Conservation (phyloP, 306 rosid species). For the Erythrophleum fordii region DNA sequence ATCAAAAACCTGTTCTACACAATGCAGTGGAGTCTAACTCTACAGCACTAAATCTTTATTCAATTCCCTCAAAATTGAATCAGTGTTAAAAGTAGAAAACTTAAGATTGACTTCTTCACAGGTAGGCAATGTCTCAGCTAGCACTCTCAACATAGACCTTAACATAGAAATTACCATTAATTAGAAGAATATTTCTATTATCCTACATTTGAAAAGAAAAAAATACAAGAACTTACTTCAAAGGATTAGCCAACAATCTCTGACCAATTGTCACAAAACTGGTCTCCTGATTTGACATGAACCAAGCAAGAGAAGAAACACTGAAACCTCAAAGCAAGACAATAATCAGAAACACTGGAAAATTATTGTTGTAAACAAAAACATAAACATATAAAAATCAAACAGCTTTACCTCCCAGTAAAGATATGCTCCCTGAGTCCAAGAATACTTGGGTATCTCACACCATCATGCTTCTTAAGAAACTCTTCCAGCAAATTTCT, state of each 20-base stretch:
- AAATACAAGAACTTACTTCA: constrained; percentile 62
- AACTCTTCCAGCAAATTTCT: constrained; percentile 94
- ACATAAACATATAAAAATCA: constrained; percentile 6
- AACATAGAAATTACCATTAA: not conserved
- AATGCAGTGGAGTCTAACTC: not conserved
- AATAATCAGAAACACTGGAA: constrained; percentile 34
- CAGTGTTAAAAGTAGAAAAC: not conserved
- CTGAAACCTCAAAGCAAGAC: constrained; percentile 57
- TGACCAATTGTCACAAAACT: constrained; percentile 99
- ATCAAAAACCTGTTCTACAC: not conserved
- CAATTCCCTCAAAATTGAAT: not conserved
- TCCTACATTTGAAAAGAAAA: constrained; percentile 10
- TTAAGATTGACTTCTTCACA: not conserved
- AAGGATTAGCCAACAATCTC: constrained; percentile 93
- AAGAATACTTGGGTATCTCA: constrained; percentile 84
- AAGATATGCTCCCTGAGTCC: constrained; percentile 98
- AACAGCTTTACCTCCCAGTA: constrained; percentile 77
- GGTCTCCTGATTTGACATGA: constrained; percentile 99
- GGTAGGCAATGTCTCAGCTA: not conserved
- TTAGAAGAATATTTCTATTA: not conserved
- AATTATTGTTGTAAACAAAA: not conserved
- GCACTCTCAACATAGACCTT: not conserved
- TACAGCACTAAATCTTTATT: not conserved
- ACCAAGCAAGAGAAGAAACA: constrained; percentile 99
- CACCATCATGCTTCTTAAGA: constrained; percentile 88